A percentile compares a stretch with the other conserved stretches of the same genome.
Conservation (phyloP, 129 eudicot species). For the Gnaphalium uliginosum region DNA sequence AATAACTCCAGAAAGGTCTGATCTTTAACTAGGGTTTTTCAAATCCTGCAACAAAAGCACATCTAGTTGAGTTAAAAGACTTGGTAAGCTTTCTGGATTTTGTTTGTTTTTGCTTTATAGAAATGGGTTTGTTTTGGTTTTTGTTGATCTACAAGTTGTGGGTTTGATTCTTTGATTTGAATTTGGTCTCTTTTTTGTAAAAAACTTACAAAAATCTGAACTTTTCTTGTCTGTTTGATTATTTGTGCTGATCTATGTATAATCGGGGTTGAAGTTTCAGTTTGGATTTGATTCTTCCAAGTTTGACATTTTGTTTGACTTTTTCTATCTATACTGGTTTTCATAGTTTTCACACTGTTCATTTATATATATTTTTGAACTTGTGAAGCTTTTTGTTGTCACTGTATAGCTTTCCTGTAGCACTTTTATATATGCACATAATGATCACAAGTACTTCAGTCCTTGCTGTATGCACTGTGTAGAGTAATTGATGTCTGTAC, state of each 20-base stretch:
- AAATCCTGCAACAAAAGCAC: constrained; percentile 17
- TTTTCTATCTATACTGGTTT: background rate
- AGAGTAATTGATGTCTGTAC: constrained; percentile 4
- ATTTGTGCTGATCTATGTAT: constrained; percentile 20
- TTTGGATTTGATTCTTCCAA: constrained; percentile 12
- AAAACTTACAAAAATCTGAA: constrained; percentile 6
- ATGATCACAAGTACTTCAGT: constrained; percentile 15
- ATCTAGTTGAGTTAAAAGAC: background rate
- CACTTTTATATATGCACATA: constrained; percentile 3
- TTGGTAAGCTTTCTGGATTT: constrained; percentile 32
- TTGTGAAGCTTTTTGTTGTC: constrained; percentile 16
- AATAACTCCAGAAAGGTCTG: constrained; percentile 9
- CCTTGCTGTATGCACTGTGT: constrained; percentile 5
- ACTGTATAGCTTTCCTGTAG: constrained; percentile 15
- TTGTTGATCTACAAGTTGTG: constrained; percentile 30
- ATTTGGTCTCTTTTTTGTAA: constrained; percentile 3
- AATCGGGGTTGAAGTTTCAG: background rate
- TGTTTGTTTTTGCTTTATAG: constrained; percentile 15
- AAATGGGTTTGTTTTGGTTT: constrained; percentile 24
- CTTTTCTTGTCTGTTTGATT: constrained; percentile 1
- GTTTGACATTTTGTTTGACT: constrained; percentile 26
- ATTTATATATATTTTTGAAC: background rate
- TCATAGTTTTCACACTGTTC: constrained; percentile 7
- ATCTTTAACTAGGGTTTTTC: constrained; percentile 19
- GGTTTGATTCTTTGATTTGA: constrained; percentile 17